Base-by-base conservation (phyloP, 2,329 filamentous ascomycete genomes). In the Pseudohalonectria lignicola region DNA sequence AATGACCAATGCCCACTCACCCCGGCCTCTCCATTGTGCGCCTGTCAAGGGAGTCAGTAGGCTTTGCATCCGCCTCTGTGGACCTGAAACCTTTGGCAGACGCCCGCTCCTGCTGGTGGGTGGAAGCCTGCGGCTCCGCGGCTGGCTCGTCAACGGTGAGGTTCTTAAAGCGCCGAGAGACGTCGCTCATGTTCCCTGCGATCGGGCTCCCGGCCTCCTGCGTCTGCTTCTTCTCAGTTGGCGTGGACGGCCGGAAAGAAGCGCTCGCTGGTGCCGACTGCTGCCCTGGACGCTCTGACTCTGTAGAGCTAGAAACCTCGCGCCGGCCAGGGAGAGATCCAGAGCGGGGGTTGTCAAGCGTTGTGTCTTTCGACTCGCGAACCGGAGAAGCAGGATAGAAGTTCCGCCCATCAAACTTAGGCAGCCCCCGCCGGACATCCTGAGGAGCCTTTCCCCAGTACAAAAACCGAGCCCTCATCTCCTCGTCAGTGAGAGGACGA, bases 321-420 rank as follows among this genome's bases (percentile, higher is more conserved):
- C 36, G 17, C 8, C 23, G 34, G 16, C n/a, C 11, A 18, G n/a
- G n/a, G n/a, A n/a, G n/a, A n/a, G 34, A 13, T 18, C 19, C 36
- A 9, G 36, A 20, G 12, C 11, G 36, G 8, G 28, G 20, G 29
- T 26, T 20, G 5, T 16, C 28, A 37, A 16, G 28, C 5, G 36
- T 20, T 21, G 36, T 38, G n/a, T 33, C 36, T n/a, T 23, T 23
- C 5, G 39, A 31, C 8, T 41, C 30, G n/a, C 33, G 39, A 10
- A 16, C 20, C 2, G 72, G 71, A 1, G 74, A 77, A 3, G 71
- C 58, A 21, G 69, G 71, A 43, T 78, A 79, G 46, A 79, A 79
- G 50, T 79, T 66, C 51, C 75, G 77, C 18, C 76, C 75, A 45
- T 80, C 75, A 47, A 76, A 81, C 52, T 75, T 79, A 25, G 76